Base-by-base conservation (phyloP, 768 basidiomycete species). In the Pulveroboletus sp. region DNA sequence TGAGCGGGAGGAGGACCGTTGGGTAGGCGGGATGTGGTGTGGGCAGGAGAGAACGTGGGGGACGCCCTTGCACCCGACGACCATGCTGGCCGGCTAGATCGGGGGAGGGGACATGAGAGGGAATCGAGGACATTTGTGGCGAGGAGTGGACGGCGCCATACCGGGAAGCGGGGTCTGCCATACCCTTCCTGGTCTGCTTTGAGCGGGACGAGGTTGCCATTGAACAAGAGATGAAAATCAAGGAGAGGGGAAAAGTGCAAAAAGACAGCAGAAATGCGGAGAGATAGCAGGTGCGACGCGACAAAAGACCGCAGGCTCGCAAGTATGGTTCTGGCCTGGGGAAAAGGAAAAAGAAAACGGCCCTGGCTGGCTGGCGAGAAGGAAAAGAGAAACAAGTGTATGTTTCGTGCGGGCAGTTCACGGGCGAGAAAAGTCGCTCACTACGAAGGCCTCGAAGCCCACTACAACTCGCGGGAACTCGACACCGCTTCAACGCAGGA, bases 161-260 rank as follows among this genome's bases (percentile, higher is more conserved):
- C 81, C 75, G 70, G 66, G 71, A 55, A 53, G 65, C 45, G 46
- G 77, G 69, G 57, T 87, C 85, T 55, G 79, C 72, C 56, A 73
- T 70, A 43, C 81, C 82, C 66, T 82, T 88, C 70, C 80, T 79
- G 51, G 75, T 61, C 45, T 77, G 75, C 71, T 86, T 89, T 56
- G 77, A 64, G 67, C 87, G 76, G 60, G 81, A 71, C 60, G 80
- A 66, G 48, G 83, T 75, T 61, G 84, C 80, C 85, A 88, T 88
- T 54, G 58, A 45, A 53, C 51, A 47, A 52, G 52, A 38, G 47
- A 52, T 57, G 59, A 52, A 60, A 67, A 61, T 59, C 58, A 68
- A 67, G 34, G 64, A 66, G 49, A 61, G 51, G 57, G 51, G 53
- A 59, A 50, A 56, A 57, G 56, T 49, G 54, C 50, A 49, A 61